phyloP scores from a whole-genome alignment of 108 stramenopile genomes.

The Pseudonitzschia multiseries region DNA sequence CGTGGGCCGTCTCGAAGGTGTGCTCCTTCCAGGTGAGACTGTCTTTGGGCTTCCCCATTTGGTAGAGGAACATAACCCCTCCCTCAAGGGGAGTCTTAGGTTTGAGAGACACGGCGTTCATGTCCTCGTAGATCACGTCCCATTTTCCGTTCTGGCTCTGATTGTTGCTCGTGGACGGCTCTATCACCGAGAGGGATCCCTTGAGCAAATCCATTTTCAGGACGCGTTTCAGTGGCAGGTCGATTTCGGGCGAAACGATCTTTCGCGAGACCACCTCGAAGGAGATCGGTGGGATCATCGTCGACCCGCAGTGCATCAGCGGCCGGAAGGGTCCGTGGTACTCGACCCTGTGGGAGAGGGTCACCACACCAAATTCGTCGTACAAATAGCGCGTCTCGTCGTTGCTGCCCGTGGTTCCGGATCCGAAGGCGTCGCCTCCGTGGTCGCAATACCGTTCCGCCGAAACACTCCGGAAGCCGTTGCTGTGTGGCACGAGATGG shows the following conservation, averaged over 20 bases:
- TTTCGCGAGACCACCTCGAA: conserved; percentile 42
- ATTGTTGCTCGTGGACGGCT: conserved; percentile 17
- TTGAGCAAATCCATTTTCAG: conserved; percentile 28
- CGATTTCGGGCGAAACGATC: conserved; percentile 33
- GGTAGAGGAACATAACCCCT: conserved; percentile 36
- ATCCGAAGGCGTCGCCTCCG: neutral
- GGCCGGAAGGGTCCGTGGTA: conserved; percentile 25
- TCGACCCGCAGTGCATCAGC: conserved; percentile 2
- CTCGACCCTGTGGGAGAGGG: conserved; percentile 20
- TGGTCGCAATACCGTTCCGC: neutral
- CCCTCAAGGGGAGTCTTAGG: conserved; percentile 31
- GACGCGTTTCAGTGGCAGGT: conserved; percentile 18
- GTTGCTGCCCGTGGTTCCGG: neutral
- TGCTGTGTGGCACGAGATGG: neutral
- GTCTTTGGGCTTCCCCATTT: conserved; percentile 24
- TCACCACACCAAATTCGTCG: conserved; percentile 39
- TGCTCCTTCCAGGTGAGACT: conserved; percentile 46
- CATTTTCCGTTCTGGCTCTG: conserved; percentile 12
- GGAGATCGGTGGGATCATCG: conserved; percentile 39
- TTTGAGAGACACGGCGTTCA: conserved; percentile 28
- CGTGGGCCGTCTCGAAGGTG: conserved; percentile 52
- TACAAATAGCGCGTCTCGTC: conserved; percentile 26
- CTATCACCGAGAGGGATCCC: conserved; percentile 18
- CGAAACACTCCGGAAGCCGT: neutral
- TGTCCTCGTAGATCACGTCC: conserved; percentile 14